A percentile compares a stretch with the other conserved stretches of the same genome.
phyloP scores from a whole-genome alignment of 257 asterid species.

The Solanum peruvianum region DNA sequence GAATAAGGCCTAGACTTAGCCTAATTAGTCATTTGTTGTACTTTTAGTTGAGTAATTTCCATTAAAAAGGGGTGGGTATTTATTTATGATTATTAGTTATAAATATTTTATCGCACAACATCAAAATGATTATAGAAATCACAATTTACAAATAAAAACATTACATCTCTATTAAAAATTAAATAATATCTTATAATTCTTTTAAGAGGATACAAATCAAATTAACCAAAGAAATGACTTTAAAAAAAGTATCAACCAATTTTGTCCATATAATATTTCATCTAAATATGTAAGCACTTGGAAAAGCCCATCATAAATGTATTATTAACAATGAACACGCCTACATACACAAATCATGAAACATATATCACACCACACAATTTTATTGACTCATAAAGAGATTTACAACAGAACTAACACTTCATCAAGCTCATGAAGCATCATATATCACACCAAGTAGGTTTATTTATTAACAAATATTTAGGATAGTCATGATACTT shows the following conservation, averaged over 20 bases:
- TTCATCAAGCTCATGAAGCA: too few species aligned
- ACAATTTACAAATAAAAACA: not conserved
- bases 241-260: not conserved
- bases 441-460: too few species aligned
- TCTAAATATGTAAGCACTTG: not conserved
- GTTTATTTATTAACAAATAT: too few species aligned
- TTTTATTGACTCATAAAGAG: too few species aligned
- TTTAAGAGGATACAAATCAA: not conserved
- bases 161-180: not conserved
- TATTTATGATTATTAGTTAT: too few species aligned
- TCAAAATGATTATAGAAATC: not conserved
- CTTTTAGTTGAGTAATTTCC: too few species aligned
- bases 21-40: too few species aligned
- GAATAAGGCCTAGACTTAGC: too few species aligned
- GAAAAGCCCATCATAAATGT: not conserved
- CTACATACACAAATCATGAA: not conserved
- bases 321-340: not conserved
- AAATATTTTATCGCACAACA: not conserved
- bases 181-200: too few species aligned
- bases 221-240: too few species aligned
- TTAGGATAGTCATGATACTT: too few species aligned
- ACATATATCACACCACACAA: not conserved
- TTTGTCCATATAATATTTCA: not conserved
- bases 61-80: not conserved
- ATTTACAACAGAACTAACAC: not conserved